phyloP scores from a whole-genome alignment of 2,329 filamentous ascomycete genomes.

The Aspergillus eucalypticola region DNA sequence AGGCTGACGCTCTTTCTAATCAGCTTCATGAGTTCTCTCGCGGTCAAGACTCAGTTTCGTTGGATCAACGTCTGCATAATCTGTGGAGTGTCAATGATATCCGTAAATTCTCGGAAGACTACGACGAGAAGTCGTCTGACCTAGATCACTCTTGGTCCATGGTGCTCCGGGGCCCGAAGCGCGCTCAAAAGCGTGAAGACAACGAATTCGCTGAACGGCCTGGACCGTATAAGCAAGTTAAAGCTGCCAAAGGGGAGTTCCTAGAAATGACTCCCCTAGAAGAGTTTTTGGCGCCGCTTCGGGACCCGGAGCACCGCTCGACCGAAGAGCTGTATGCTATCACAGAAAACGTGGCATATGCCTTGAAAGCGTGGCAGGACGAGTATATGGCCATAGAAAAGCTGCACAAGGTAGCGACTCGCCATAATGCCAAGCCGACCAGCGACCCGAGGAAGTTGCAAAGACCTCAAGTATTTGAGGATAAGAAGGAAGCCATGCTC shows the following conservation, averaged over 20 bases:
- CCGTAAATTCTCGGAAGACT: constrained; percentile 35
- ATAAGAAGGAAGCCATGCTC: constrained; percentile 61
- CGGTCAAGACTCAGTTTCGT: constrained; percentile 24
- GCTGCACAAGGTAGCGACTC: constrained; percentile 50
- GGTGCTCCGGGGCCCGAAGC: constrained; percentile 34
- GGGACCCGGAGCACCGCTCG: constrained; percentile 44
- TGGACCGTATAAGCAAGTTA: constrained; percentile 36
- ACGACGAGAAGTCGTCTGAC: constrained; percentile 32
- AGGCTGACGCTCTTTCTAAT: constrained; percentile 24
- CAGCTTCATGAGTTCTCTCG: constrained; percentile 26
- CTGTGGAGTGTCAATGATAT: constrained; percentile 43
- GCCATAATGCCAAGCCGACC: constrained; percentile 54
- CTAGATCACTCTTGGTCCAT: constrained; percentile 36
- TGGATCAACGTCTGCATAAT: constrained; percentile 34
- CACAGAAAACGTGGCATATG: constrained; percentile 55
- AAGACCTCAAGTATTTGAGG: constrained; percentile 54
- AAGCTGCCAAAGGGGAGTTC: constrained; percentile 36
- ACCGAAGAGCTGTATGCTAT: constrained; percentile 57
- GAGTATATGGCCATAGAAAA: constrained; percentile 56
- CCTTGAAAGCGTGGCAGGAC: constrained; percentile 58
- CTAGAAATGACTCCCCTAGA: constrained; percentile 40
- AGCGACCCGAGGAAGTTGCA: constrained; percentile 55
- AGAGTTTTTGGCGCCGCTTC: constrained; percentile 38
- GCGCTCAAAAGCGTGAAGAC: constrained; percentile 31
- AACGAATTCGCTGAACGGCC: constrained; percentile 29